These are phyloP conservation scores for Citrus sinensis DNA, from an alignment of 345 rosid genomes.

Conservation along the genomic window DNA sequence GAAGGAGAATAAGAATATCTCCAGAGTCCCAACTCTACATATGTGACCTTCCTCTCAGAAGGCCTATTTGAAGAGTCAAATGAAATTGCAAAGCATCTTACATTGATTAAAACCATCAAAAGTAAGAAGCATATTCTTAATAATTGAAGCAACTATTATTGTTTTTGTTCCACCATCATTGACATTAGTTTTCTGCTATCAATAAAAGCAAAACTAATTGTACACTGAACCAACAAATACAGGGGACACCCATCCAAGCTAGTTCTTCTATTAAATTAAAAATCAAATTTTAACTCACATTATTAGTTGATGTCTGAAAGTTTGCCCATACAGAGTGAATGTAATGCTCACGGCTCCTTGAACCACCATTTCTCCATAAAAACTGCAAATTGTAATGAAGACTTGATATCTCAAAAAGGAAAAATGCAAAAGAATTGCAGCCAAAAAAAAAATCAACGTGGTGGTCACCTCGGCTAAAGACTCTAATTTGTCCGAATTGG, in stretches of 20 bases:
- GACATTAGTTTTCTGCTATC: neutral
- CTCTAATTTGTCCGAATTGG: slow-evolving; percentile 57
- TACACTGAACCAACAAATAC: neutral
- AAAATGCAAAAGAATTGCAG: neutral
- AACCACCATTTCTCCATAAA: slow-evolving; percentile 85
- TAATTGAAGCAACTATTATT: neutral
- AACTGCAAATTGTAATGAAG: slow-evolving; percentile 44
- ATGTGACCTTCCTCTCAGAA: neutral
- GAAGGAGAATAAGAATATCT: neutral
- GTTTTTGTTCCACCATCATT: neutral
- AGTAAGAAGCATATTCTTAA: neutral
- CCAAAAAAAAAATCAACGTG: neutral
- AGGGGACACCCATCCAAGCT: neutral
- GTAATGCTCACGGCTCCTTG: slow-evolving; percentile 46
- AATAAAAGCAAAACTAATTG: neutral
- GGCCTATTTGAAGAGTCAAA: neutral
- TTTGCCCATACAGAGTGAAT: slow-evolving; percentile 97
- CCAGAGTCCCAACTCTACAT: neutral
- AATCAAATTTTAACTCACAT: slow-evolving; percentile 50
- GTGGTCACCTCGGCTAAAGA: slow-evolving; percentile 68
- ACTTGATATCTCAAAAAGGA: slow-evolving; percentile 1
- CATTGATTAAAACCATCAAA: neutral
- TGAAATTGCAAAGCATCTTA: neutral
- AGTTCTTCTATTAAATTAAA: neutral
- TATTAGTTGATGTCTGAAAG: slow-evolving; percentile 90